A percentile compares a stretch with the other conserved stretches of the same genome.
These are phyloP conservation scores for Arctium minus DNA, from an alignment of 129 eudicot genomes.

Conservation along the genomic window DNA sequence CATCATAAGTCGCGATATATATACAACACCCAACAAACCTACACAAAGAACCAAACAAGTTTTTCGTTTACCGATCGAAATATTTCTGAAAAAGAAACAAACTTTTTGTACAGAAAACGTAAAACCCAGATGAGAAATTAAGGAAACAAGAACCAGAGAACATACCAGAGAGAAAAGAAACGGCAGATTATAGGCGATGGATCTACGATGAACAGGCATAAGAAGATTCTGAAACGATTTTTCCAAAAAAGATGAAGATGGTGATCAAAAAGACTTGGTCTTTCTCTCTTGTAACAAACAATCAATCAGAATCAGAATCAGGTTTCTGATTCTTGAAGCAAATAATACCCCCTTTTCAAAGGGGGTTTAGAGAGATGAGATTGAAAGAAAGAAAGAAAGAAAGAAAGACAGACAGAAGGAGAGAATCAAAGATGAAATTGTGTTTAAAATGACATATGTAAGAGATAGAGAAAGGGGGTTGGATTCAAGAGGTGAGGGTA, in stretches of 20 bases:
- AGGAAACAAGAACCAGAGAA: not conserved
- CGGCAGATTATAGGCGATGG: conserved; percentile 10
- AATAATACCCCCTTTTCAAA: not conserved
- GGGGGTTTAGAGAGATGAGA: conserved; percentile 5
- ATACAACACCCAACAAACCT: not conserved
- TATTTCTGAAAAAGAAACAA: not conserved
- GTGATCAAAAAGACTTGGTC: not conserved
- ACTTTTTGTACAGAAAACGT: not conserved
- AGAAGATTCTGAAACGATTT: conserved; percentile 1
- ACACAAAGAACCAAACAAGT: not conserved
- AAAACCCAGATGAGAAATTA: conserved; percentile 8
- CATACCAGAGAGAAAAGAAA: conserved; percentile 19
- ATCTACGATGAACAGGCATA: conserved; percentile 1
- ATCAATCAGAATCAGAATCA: not conserved
- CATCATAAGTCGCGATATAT: not conserved
- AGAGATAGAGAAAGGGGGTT: not conserved
- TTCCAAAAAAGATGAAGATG: conserved; percentile 3
- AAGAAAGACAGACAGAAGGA: not conserved
- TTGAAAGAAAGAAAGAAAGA: not conserved
- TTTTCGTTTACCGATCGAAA: not conserved
- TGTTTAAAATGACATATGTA: not conserved
- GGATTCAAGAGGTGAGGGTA: not conserved
- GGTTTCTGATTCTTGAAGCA: conserved; percentile 17
- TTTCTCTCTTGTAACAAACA: not conserved
- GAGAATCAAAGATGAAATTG: conserved; percentile 23